Evolutionary conservation across 2,329 filamentous ascomycete genomes (phyloP).

Genomic region (Fusarium sulawesiense): DNA sequence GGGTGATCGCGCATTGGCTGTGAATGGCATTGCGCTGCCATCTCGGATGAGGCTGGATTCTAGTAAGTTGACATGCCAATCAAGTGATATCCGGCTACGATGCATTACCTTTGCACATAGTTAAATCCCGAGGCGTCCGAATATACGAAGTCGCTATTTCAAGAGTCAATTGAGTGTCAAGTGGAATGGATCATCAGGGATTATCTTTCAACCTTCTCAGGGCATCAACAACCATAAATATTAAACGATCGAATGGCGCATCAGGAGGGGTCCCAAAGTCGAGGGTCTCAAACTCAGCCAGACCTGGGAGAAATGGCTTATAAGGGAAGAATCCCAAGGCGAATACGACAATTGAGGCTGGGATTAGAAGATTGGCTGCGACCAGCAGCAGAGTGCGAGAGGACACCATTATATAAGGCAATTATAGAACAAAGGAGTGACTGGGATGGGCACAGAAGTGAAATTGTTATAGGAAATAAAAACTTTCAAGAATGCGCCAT

Average conservation of each 20-base stretch:
- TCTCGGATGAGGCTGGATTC: slow-evolving; percentile 79
- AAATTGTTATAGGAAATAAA: slow-evolving; percentile 6
- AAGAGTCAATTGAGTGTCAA: slow-evolving; percentile 38
- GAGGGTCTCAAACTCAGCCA: slow-evolving; percentile 74
- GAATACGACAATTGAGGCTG: slow-evolving; percentile 79
- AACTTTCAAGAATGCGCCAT: slow-evolving; percentile 35
- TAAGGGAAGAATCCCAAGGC: slow-evolving; percentile 97
- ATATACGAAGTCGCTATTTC: slow-evolving; percentile 88
- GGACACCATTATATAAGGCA: slow-evolving; percentile 41
- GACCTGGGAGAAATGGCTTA: slow-evolving; percentile 89
- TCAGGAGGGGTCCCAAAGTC: slow-evolving; percentile 67
- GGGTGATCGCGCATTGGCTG: slow-evolving; percentile 93
- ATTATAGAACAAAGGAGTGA: slow-evolving; percentile 25
- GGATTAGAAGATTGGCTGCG: slow-evolving; percentile 81
- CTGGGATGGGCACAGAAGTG: slow-evolving; percentile 10
- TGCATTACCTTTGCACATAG: slow-evolving; percentile 83
- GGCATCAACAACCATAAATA: slow-evolving; percentile 99
- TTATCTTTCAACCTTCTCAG: slow-evolving; percentile 74
- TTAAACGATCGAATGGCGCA: slow-evolving; percentile 84
- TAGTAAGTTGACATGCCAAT: slow-evolving; percentile 14
- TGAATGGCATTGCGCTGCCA: slow-evolving; percentile 90
- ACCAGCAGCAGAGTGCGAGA: slow-evolving; percentile 61
- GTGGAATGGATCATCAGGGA: background rate
- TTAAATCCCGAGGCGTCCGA: slow-evolving; percentile 81
- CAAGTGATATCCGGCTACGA: background rate